Evolutionary conservation across 805 yeast species (phyloP), one percentile per base, ranked within the genome.

Genomic region (Myxozyma monticola): DNA sequence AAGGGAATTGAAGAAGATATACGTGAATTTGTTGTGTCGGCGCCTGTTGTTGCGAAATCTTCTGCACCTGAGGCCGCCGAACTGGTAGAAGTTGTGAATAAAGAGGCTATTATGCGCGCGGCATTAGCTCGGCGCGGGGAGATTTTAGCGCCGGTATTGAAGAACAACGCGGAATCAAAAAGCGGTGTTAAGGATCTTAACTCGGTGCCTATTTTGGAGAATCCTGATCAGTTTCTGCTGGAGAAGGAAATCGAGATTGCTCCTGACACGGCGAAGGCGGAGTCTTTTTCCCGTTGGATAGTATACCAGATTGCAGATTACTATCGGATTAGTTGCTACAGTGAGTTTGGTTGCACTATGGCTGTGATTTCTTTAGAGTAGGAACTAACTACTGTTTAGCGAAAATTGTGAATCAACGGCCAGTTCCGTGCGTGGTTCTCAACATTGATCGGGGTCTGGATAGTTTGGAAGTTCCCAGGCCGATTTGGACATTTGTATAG

Each of bases 301-400:
- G 56, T 52, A 10, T 52, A 51, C 18, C 57, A 54, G 42, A 43
- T 54, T 30, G 59, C 59, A 14, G 54, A 41, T 26, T 51, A 54
- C 22, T 54, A 54, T 21, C 39, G 42, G 2, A 22, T 51, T 8
- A 22, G 30, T 9, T 54, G 59, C 36, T 54, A 54, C 47, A 44
- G 58, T 54, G 30, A 28, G 58, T 50, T 4, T 30, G 15, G n/a
- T 4, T 36, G 6, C 25, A 10, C 42, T 30, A 5, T 22, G 2
- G 9, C 4, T 20, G 15, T n/a, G 12, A 18, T 25, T 36, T 28
- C 9, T 34, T 3, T 9, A 2, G n/a, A 2, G n/a, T 14, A 17
- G 8, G n/a, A 17, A n/a, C 38, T 20, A 18, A 31, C 40, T 25
- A 25, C 30, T 5, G 6, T 22, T 8, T n/a, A 39, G 55, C 56